Base-by-base conservation (phyloP, 163 green algal genomes). In the Chlorella variabilis region DNA sequence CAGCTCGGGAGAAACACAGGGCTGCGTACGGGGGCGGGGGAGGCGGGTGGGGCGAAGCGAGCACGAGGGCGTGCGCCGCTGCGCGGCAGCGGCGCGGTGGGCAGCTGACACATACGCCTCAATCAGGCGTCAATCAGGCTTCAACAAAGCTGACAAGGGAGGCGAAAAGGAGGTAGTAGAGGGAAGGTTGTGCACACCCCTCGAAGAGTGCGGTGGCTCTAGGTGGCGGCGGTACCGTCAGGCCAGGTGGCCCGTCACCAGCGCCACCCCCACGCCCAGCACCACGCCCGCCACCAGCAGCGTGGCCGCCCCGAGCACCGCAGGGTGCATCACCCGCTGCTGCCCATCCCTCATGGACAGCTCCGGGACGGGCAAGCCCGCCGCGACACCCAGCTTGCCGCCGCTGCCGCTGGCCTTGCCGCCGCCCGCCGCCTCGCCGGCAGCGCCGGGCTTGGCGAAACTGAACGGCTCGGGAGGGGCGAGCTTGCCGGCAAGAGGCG, bases 251-350 rank as follows among this genome's bases (percentile, higher is more conserved):
- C 73, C 73, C 4, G 48, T 36, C 25, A 54, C 56, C 56, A 80
- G 38, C 2, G 73, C 73, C 11, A 27, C 41, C 17, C 73, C 73
- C 54, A 80, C 38, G 0, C 73, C 73, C 27, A 80, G 36, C 73
- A 80, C 73, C 7, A n/a, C 29, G 21, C 73, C 56, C 1, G 73
- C 56, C 36, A 80, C 38, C 29, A 59, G 13, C 38, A 56, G 27
- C 1, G 56, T 71, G 34, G 62, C 73, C 0, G 73, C 73, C 0
- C 36, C 59, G 36, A 80, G 73, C 56, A 80, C 56, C 1, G 73
- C 73, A 0, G 73, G 73, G 73, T 70, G 73, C 73, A 80, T 69
- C 13, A 54, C 73, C 13, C 73, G 73, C 25, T 45, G 54, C 73
- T 70, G 56, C 5, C 56, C 21, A 39, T 80, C 73, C 25, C n/a